Base-by-base conservation (phyloP, 1,284 basidiomycete genomes). In the Ustilago shanxiensis region DNA sequence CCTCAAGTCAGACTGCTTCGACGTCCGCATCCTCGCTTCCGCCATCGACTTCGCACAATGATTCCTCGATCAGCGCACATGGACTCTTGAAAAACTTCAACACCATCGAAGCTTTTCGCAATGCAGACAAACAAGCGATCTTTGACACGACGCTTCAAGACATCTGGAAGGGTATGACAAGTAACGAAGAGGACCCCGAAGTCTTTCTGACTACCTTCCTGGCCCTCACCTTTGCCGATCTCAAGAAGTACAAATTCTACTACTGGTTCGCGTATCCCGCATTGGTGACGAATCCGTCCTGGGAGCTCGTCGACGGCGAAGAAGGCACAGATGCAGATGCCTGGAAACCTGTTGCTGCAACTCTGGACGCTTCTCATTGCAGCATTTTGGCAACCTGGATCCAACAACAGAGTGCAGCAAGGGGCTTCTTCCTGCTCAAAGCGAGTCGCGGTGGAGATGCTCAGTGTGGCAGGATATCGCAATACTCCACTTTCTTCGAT, bases 231-330 rank as follows among this genome's bases (percentile, higher is more conserved):
- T 99, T 92, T 82, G 93, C 97, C 0, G 97, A 99, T 86, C 91
- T 99, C 68, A 99, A 99, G 89, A 98, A 96, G 87, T 98, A 96
- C 88, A 93, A 92, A 75, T 98, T 94, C 86, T 95, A 93, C 85
- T 98, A 99, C 87, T 98, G 96, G 95, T 98, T 98, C 82, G 93
- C 93, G 0, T 97, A 98, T 86, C 97, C 97, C 0, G 94, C 95
- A 0, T 91, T 98, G 65, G 90, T 92, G 0, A 89, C 76, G 1
- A 75, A 75, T 39, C 81, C 83, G 0, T 63, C 72, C 2, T 85
- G 84, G 84, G 91, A 94, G 87, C 89, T 94, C 65, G 87, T 88
- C 18, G 86, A 88, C 3, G 89, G 89, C 6, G 92, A 3, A 1
- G 50, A 52, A 3, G 39, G 39, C 26, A n/a, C 33, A 10, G 51